phyloP scores from a whole-genome alignment of 768 basidiomycete genomes.

The Rhodotorula paludigena region DNA sequence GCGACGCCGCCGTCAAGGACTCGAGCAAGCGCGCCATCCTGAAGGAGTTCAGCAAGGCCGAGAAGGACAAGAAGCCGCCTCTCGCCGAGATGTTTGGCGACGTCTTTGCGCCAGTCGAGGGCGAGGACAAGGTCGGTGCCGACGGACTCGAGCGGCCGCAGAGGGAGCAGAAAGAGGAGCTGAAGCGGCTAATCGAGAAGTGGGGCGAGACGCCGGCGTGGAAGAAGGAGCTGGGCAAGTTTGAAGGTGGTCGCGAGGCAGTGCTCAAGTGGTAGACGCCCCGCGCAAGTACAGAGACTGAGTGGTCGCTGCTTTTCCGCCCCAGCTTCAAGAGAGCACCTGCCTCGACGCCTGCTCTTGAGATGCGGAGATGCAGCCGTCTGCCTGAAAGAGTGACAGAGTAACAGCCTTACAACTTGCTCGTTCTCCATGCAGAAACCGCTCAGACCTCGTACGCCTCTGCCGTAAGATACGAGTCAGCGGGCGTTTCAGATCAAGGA shows the following conservation, averaged over 20 bases:
- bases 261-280: slow-evolving; percentile 34
- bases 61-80: slow-evolving; percentile 62
- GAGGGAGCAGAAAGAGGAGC: slow-evolving; percentile 79
- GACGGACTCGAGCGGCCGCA: slow-evolving; percentile 62
- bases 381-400: no score
- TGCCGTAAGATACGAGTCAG: background rate
- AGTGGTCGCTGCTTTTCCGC: no score
- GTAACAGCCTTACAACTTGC: no score
- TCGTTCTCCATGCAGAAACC: background rate
- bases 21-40: slow-evolving; percentile 69
- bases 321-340: no score
- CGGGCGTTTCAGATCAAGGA: background rate
- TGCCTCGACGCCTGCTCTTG: no score
- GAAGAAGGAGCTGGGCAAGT: slow-evolving; percentile 69
- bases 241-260: slow-evolving; percentile 53
- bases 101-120: slow-evolving; percentile 61
- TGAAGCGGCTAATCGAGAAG: slow-evolving; percentile 67
- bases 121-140: slow-evolving; percentile 64
- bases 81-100: slow-evolving; percentile 80
- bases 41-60: slow-evolving; percentile 69
- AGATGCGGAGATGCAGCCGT: no score
- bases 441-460: background rate
- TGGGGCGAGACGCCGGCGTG: slow-evolving; percentile 75
- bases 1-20: slow-evolving; percentile 67
- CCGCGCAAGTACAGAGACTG: no score